Base-by-base conservation (phyloP, 2,329 filamentous ascomycete genomes). In the Annulohypoxylon truncatum region DNA sequence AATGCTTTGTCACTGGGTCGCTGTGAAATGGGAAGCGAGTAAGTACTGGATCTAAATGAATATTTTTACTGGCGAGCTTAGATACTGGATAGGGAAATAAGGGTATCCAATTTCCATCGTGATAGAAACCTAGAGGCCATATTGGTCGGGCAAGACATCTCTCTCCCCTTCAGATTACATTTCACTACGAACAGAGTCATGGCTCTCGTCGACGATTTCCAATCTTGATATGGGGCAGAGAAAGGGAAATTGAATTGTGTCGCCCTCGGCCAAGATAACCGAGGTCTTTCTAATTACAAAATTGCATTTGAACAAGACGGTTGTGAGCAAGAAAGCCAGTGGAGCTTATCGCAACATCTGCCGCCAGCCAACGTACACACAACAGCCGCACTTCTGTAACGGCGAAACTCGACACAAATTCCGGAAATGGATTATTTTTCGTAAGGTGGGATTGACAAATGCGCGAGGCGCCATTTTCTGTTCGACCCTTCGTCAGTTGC, bases 301-400 rank as follows among this genome's bases (percentile, higher is more conserved):
- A 10, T 10, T 50, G 33, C 15, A 44, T 15, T 26, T 29, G 56
- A 28, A 8, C 8, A 24, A 38, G 35, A 38, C 35, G 9, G 18
- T 28, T 8, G 38, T 48, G 38, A 22, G 28, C 29, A 40, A 46
- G 31, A 54, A 46, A 51, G 35, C 46, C 51, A 26, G 33, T 3
- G 22, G 10, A 44, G 44, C 31, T 40, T 40, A 44, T 26, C 26
- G 24, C 42, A 42, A 22, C 31, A 33, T 61, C 31, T 38, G 24
- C 35, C 57, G 22, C 13, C 13, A 29, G 28, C 35, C 31, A 35
- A 56, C 29, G 51, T 52, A 53, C 42, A 56, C 52, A 63, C 51
- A 44, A 20, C 20, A 10, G 31, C 31, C 13, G 2, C n/a, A 3
- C 35, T 20, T 24, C 40, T 24, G 40, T 20, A 38, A 15, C 22